Evolutionary conservation across 768 basidiomycete species (phyloP).

Genomic region (Naganishia kalamii): DNA sequence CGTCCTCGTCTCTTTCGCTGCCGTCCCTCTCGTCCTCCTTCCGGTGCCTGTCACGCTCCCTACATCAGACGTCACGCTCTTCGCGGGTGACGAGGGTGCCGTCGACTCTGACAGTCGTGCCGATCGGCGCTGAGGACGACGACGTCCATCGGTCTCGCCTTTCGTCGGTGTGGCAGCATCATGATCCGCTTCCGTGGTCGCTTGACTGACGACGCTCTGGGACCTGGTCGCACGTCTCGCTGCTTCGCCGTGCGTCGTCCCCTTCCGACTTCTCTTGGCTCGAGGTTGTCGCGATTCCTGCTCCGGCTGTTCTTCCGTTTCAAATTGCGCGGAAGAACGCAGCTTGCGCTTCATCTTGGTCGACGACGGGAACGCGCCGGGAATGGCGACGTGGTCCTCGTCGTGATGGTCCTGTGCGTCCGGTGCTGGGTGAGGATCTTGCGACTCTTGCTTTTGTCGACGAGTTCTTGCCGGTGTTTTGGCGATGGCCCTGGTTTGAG

Average conservation of each 20-base stretch:
- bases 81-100: not conserved
- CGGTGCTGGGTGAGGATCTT: not conserved
- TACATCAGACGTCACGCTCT: not conserved
- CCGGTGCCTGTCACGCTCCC: not conserved
- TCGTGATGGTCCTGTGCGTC: not conserved
- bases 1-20: not conserved
- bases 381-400: not conserved
- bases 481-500: not conserved
- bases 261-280: constrained; percentile 2
- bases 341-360: not conserved
- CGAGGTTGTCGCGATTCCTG: not conserved
- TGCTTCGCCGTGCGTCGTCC: not conserved
- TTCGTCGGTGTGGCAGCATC: not conserved
- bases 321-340: constrained; percentile 5
- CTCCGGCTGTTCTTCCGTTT: not conserved
- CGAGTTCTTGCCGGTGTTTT: constrained; percentile 10
- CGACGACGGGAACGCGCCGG: constrained; percentile 4
- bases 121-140: not conserved
- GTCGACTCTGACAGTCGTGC: constrained; percentile 2
- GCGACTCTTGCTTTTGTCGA: not conserved
- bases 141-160: not conserved
- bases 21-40: not conserved
- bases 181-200: constrained; percentile 7
- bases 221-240: not conserved
- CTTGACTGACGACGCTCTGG: constrained; percentile 2